Evolutionary conservation across 1,284 basidiomycete species (phyloP), one percentile per base, ranked within the genome.

Genomic region (Hemileia vastatrix): DNA sequence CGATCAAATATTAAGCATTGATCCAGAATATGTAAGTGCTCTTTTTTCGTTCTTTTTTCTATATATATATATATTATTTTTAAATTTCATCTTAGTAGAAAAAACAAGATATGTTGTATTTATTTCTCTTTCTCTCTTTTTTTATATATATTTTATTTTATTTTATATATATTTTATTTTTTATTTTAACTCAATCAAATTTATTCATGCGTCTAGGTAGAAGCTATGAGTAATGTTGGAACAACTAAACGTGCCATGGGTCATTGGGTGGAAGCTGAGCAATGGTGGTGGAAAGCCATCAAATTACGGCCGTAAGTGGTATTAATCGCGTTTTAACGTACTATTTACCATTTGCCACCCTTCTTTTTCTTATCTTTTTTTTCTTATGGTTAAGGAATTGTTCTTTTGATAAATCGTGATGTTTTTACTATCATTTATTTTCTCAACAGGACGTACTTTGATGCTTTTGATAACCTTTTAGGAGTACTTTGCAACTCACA

Each of bases 191-290:
- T 18, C 27, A 18, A 19, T 54, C 21, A 36, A 13, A 4, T 31
- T 43, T 45, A 33, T 33, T 11, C 54, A 68, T 73, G 66, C 68
- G 67, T 51, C 33, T 21, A 63, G 60, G 74, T 75, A 67, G 80
- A 81, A 69, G 79, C 79, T 6, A 80, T 81, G 79, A 77, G 77
- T 59, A 83, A 83, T 66, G 78, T 82, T 44, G 81, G 81, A 4
- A 81, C 80, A 6, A 79, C 80, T 4, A 70, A 80, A 54, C 76
- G 79, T 19, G 78, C 79, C 4, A 68, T 79, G 61, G 73, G 77
- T 54, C 69, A 72, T 6, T 72, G 71, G 63, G 60, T 67, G 4
- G 77, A 79, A 47, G 79, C 79, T 1, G 76, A 80, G 64, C 67
- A 66, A 24, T 80, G 78, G 79, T 80, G 79, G 79, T 77, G 76